These are phyloP conservation scores for Solanum habrochaites DNA, from an alignment of 257 asterid species.

Conservation along the genomic window DNA sequence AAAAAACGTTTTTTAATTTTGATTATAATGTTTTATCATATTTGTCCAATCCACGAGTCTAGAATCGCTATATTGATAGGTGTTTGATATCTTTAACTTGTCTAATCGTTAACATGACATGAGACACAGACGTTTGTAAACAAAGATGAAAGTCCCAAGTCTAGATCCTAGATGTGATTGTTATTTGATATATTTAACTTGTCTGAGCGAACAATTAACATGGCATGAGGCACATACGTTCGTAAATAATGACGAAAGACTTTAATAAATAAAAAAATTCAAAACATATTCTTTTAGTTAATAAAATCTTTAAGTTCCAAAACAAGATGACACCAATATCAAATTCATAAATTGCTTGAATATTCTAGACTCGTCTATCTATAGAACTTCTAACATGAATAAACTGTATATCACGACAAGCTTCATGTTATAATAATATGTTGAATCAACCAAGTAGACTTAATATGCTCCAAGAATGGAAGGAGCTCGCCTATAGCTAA, in stretches of 20 bases:
- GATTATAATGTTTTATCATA: too few relatives aligned
- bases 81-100: too few relatives aligned
- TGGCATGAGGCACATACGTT: neutral
- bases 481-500: neutral
- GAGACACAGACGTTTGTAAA: too few relatives aligned
- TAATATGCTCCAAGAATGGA: neutral
- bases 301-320: too few relatives aligned
- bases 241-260: neutral
- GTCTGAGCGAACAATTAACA: neutral
- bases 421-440: neutral
- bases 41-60: too few relatives aligned
- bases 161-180: neutral
- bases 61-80: too few relatives aligned
- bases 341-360: neutral
- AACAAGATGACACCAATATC: neutral
- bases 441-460: neutral
- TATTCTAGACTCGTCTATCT: neutral
- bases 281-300: neutral
- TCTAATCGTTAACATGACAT: too few relatives aligned
- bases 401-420: neutral
- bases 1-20: too few relatives aligned
- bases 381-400: neutral
- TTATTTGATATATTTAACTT: too few relatives aligned
- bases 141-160: too few relatives aligned
- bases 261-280: neutral